Percentiles rank a stretch among this genome's conserved stretches.
These are phyloP conservation scores for Aristolochia californica DNA, from an alignment of 164 flowering plant species.

Conservation along the genomic window DNA sequence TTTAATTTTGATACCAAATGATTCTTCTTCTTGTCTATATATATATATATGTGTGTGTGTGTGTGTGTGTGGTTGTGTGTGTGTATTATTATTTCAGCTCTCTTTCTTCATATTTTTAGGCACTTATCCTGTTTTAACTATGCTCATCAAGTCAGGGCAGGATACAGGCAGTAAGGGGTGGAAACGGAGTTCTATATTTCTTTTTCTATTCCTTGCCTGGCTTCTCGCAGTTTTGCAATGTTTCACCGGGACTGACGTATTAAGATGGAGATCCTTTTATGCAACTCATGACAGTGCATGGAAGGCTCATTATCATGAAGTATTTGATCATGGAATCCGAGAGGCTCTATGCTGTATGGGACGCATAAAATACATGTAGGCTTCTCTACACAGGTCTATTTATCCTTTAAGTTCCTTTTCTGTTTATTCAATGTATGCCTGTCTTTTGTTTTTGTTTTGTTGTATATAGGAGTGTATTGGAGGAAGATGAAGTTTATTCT, in stretches of 20 bases:
- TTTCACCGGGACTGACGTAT: constrained; percentile 55
- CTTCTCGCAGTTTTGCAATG: constrained; percentile 47
- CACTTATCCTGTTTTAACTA: no score
- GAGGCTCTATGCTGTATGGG: constrained; percentile 85
- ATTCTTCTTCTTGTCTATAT: no score
- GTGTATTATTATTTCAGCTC: no score
- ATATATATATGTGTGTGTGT: no score
- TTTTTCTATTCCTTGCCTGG: constrained; percentile 39
- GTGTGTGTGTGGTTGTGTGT: no score
- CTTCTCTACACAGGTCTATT: neutral
- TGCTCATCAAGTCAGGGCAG: constrained; percentile 18
- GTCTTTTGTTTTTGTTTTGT: constrained; percentile 1
- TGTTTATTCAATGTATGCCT: neutral
- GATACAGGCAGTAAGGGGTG: constrained; percentile 16
- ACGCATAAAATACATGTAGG: constrained; percentile 69
- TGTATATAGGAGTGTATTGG: constrained; percentile 40
- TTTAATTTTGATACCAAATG: no score
- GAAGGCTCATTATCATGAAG: constrained; percentile 79
- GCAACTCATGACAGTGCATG: constrained; percentile 63
- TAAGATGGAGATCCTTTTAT: constrained; percentile 79
- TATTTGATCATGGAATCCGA: constrained; percentile 84
- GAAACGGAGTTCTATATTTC: constrained; percentile 27
- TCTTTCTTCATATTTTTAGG: no score
- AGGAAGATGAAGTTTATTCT: constrained; percentile 73
- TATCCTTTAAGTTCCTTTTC: neutral